Conservation (phyloP, 306 rosid species). For the Castanopsis chinensis region DNA sequence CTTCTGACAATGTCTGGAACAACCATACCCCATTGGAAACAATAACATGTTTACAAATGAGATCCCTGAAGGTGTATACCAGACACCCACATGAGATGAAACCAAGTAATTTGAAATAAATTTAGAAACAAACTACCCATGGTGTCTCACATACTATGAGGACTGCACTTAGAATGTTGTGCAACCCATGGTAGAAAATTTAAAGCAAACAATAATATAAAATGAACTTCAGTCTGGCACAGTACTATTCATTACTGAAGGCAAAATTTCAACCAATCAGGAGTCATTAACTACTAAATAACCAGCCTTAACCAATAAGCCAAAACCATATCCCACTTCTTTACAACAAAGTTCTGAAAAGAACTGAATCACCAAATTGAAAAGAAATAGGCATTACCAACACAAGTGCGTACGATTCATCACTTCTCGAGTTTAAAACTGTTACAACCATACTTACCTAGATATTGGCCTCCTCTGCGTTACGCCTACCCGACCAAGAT, state of each 20-base stretch:
- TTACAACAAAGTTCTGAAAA: conserved; percentile 43
- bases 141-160: background rate
- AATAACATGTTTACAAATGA: background rate
- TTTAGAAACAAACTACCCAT: background rate
- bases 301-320: conserved; percentile 18
- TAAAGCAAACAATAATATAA: background rate
- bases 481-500: conserved; percentile 52
- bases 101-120: background rate
- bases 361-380: conserved; percentile 23
- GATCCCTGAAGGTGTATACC: background rate
- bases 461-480: conserved; percentile 47
- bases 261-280: conserved; percentile 10
- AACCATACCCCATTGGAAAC: background rate
- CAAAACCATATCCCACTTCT: conserved; percentile 28
- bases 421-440: conserved; percentile 31
- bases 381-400: conserved; percentile 12
- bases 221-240: background rate
- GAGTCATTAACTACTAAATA: conserved; percentile 3
- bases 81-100: background rate
- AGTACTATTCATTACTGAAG: conserved; percentile 6
- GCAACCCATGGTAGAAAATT: background rate
- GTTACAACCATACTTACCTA: conserved; percentile 55
- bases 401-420: conserved; percentile 1
- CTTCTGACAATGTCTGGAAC: no score
- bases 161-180: background rate